phyloP scores from a whole-genome alignment of 2,329 filamentous ascomycete genomes.

The Epichloe hybrida region DNA sequence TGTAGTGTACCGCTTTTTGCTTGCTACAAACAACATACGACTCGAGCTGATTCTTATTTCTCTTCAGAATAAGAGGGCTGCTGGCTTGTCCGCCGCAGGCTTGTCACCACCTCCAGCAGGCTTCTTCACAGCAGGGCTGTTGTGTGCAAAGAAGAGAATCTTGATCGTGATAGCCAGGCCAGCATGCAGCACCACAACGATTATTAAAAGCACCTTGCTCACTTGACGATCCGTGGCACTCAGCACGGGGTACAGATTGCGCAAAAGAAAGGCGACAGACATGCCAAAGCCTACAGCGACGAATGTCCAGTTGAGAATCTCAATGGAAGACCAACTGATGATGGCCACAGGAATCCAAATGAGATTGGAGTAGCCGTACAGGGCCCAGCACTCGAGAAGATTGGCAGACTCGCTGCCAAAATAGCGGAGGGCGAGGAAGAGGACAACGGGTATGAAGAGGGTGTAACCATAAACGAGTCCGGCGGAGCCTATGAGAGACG shows the following conservation, averaged over 20 bases:
- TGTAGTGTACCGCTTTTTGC: not conserved
- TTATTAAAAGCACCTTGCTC: slow-evolving; percentile 71
- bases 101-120: slow-evolving; percentile 14
- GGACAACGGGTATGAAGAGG: slow-evolving; percentile 59
- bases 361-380: slow-evolving; percentile 93
- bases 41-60: not conserved
- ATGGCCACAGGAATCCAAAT: slow-evolving; percentile 94
- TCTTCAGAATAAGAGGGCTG: slow-evolving; percentile 9
- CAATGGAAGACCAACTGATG: slow-evolving; percentile 78
- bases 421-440: slow-evolving; percentile 86
- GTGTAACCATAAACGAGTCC: slow-evolving; percentile 95
- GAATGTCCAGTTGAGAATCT: slow-evolving; percentile 84
- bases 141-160: slow-evolving; percentile 86
- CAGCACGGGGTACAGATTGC: slow-evolving; percentile 83
- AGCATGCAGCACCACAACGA: slow-evolving; percentile 75
- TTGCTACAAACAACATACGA: not conserved
- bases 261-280: slow-evolving; percentile 69
- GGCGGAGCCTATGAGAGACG: slow-evolving; percentile 48
- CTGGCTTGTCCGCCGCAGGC: slow-evolving; percentile 11
- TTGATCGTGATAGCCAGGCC: slow-evolving; percentile 92
- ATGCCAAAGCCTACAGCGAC: slow-evolving; percentile 74
- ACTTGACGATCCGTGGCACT: slow-evolving; percentile 87
- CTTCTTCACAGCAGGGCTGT: slow-evolving; percentile 37
- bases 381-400: slow-evolving; percentile 83
- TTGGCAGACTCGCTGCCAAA: slow-evolving; percentile 91